Evolutionary conservation across 176 grass and related monocot genomes (phyloP).

Genomic region (Avena sativa): DNA sequence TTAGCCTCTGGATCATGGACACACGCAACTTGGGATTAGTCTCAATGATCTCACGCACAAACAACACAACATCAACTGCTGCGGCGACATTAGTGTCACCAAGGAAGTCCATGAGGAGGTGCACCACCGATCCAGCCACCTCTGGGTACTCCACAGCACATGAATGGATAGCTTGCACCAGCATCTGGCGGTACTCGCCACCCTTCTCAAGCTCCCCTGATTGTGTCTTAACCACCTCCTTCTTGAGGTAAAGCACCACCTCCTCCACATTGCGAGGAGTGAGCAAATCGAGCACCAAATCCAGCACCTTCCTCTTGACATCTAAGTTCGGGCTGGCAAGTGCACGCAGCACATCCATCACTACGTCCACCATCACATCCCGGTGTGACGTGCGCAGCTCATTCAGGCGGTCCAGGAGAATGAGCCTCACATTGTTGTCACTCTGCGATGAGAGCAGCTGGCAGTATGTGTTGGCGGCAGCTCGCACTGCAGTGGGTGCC

Average conservation of each 20-base stretch:
- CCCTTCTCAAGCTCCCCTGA: conserved; percentile 63
- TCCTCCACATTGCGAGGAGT: conserved; percentile 70
- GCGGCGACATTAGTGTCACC: conserved; percentile 70
- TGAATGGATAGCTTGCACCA: conserved; percentile 72
- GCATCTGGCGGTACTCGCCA: conserved; percentile 76
- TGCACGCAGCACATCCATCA: conserved; percentile 70
- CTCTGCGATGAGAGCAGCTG: conserved; percentile 69
- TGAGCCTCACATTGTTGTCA: conserved; percentile 81
- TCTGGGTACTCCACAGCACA: conserved; percentile 68
- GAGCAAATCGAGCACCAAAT: conserved; percentile 72
- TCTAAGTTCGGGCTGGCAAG: conserved; percentile 75
- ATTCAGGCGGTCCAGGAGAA: conserved; percentile 68
- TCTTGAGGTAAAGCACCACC: conserved; percentile 78
- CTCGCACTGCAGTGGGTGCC: conserved; percentile 64
- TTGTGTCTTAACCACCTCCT: conserved; percentile 83
- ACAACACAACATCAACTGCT: conserved; percentile 72
- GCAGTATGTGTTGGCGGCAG: conserved; percentile 74
- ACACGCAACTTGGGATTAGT: conserved; percentile 74
- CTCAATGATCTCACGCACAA: conserved; percentile 80
- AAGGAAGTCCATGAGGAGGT: conserved; percentile 85
- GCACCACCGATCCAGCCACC: conserved; percentile 72
- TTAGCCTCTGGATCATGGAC: conserved; percentile 81
- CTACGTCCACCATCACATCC: conserved; percentile 72
- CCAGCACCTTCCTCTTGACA: conserved; percentile 69
- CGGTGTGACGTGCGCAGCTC: conserved; percentile 58